Conservation (phyloP, 768 basidiomycete species). For the Pulveroboletus sp. region DNA sequence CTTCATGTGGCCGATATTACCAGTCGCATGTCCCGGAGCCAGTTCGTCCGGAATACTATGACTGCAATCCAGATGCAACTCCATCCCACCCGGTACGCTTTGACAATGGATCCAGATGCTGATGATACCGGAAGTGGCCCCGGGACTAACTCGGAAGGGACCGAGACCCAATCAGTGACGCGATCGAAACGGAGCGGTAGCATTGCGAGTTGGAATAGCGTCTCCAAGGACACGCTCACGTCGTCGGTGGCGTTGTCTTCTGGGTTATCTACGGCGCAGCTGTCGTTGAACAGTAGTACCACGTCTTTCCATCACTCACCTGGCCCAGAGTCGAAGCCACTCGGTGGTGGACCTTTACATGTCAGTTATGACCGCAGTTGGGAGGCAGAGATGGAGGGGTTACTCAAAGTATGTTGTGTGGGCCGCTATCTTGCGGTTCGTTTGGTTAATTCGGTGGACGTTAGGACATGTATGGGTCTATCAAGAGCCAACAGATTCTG, state of each 20-base stretch:
- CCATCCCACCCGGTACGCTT: slow-evolving; percentile 50
- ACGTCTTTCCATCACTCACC: slow-evolving; percentile 57
- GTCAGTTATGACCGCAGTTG: slow-evolving; percentile 61
- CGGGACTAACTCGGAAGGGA: slow-evolving; percentile 52
- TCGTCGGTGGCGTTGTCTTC: slow-evolving; percentile 36
- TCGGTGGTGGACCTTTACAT: slow-evolving; percentile 30
- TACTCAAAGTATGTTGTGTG: slow-evolving; percentile 63
- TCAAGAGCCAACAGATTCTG: slow-evolving; percentile 87
- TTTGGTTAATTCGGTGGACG: neutral
- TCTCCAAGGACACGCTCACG: slow-evolving; percentile 55
- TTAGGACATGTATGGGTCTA: slow-evolving; percentile 91
- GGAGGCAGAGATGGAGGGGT: slow-evolving; percentile 81
- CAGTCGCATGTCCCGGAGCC: slow-evolving; percentile 83
- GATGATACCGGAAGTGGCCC: slow-evolving; percentile 65
- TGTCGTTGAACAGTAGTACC: slow-evolving; percentile 54
- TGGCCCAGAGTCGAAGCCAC: slow-evolving; percentile 35
- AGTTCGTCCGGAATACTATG: slow-evolving; percentile 92
- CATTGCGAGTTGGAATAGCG: slow-evolving; percentile 79
- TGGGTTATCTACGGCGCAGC: slow-evolving; percentile 30
- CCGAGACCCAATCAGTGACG: slow-evolving; percentile 40
- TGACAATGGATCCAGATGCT: slow-evolving; percentile 57
- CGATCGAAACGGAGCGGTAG: slow-evolving; percentile 78
- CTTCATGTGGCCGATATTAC: slow-evolving; percentile 90
- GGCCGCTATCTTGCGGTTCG: neutral
- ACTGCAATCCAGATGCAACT: slow-evolving; percentile 77